phyloP scores from a whole-genome alignment of 1,139 yeast genomes.

The Wickerhamiella infanticola region DNA sequence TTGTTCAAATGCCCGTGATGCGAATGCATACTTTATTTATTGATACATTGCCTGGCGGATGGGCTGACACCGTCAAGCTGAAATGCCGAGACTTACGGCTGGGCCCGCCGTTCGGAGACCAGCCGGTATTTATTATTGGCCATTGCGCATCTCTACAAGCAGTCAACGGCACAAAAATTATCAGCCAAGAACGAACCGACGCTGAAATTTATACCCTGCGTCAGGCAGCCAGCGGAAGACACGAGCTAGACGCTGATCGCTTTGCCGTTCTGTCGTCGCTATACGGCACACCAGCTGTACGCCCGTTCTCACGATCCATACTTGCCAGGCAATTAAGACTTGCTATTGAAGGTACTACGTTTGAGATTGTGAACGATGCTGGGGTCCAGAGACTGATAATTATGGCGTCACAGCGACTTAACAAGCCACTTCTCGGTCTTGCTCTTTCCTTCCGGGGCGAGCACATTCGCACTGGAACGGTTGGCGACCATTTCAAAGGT shows the following conservation, averaged over 20 bases:
- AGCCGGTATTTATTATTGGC: constrained; percentile 32
- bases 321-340: constrained; percentile 7
- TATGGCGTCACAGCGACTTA: constrained; percentile 3
- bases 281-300: constrained; percentile 19
- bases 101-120: constrained; percentile 34
- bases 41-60: constrained; percentile 5
- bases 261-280: constrained; percentile 21
- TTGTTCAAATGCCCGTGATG: not conserved
- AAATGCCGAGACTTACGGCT: constrained; percentile 33
- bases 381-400: constrained; percentile 8
- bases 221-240: constrained; percentile 28
- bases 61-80: constrained; percentile 26
- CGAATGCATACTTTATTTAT: not conserved
- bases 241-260: constrained; percentile 17
- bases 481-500: not conserved
- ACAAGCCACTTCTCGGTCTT: not conserved
- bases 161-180: constrained; percentile 43
- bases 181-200: constrained; percentile 35
- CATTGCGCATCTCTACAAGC: constrained; percentile 27
- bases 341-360: constrained; percentile 6
- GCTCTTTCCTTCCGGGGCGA: not conserved
- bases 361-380: constrained; percentile 9
- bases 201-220: constrained; percentile 56
- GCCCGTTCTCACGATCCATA: constrained; percentile 7
- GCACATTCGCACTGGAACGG: not conserved